Conservation (phyloP, 1,139 yeast genomes). For the Hanseniaspora sp. region DNA sequence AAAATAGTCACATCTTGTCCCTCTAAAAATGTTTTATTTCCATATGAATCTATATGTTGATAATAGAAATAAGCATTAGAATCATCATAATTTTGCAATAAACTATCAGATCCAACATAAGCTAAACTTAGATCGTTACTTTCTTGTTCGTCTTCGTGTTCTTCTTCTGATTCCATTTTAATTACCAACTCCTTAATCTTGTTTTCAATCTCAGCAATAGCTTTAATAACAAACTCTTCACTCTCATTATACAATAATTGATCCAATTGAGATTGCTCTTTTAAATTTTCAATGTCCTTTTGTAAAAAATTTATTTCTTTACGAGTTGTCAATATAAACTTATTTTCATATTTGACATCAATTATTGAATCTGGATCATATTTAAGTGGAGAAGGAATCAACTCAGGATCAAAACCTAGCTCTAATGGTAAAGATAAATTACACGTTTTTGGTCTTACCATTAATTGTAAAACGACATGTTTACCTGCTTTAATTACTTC, state of each 20-base stretch:
- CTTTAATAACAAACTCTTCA: conserved; percentile 46
- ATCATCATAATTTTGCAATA: conserved; percentile 27
- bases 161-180: conserved; percentile 19
- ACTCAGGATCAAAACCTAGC: conserved; percentile 27
- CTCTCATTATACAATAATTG: conserved; percentile 48
- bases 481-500: conserved; percentile 50
- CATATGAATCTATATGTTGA: conserved; percentile 62
- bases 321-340: not conserved
- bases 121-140: conserved; percentile 14
- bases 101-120: conserved; percentile 6
- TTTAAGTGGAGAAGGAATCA: not conserved
- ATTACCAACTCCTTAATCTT: conserved; percentile 29
- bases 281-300: conserved; percentile 37
- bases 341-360: not conserved
- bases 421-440: conserved; percentile 53
- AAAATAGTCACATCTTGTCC: conserved; percentile 71
- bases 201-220: conserved; percentile 44
- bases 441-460: conserved; percentile 56
- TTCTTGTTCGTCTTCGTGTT: conserved; percentile 17
- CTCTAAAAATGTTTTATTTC: conserved; percentile 53
- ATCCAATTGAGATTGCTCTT: conserved; percentile 46
- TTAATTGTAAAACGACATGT: conserved; percentile 52
- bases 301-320: conserved; percentile 41
- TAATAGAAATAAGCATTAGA: conserved; percentile 45
- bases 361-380: conserved; percentile 13